Evolutionary conservation across 805 yeast species (phyloP).

Genomic region (Starmerella davenportii): DNA sequence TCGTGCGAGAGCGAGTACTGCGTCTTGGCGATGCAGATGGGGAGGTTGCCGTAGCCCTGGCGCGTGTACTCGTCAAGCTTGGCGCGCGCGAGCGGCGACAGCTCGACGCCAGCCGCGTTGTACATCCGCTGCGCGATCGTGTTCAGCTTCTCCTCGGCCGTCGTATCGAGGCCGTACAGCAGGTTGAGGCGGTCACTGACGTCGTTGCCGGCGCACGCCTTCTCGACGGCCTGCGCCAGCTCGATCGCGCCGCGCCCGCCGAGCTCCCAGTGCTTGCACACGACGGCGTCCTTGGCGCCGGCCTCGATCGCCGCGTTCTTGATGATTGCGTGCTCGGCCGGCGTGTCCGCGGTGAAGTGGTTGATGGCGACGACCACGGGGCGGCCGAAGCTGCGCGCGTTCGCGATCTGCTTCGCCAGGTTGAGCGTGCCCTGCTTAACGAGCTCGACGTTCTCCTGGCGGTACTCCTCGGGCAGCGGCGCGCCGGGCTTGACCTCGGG

Average conservation of each 20-base stretch:
- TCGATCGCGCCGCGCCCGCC: constrained; percentile 85
- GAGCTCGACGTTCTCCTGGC: constrained; percentile 61
- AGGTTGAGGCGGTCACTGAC: constrained; percentile 33
- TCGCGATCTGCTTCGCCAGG: constrained; percentile 74
- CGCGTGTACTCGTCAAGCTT: constrained; percentile 65
- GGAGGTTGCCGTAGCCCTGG: constrained; percentile 81
- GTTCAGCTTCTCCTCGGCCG: constrained; percentile 64
- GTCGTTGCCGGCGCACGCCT: constrained; percentile 30
- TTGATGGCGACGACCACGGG: constrained; percentile 94
- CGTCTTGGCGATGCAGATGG: constrained; percentile 93
- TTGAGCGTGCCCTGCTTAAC: constrained; percentile 69
- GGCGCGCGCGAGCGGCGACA: constrained; percentile 59
- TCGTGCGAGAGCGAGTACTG: constrained; percentile 93
- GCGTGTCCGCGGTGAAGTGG: constrained; percentile 66
- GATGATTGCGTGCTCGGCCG: constrained; percentile 60
- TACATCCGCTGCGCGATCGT: constrained; percentile 77
- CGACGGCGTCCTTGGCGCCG: constrained; percentile 87
- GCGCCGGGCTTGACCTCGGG: constrained; percentile 92
- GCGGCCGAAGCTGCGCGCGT: constrained; percentile 66
- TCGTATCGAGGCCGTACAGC: constrained; percentile 46
- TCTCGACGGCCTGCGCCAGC: constrained; percentile 67
- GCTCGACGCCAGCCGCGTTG: constrained; percentile 74
- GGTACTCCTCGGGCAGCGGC: constrained; percentile 64
- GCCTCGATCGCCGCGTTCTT: constrained; percentile 66
- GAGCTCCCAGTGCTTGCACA: constrained; percentile 85